phyloP scores from a whole-genome alignment of 208 protist species.

The Kentomonas sorsogonicus region DNA sequence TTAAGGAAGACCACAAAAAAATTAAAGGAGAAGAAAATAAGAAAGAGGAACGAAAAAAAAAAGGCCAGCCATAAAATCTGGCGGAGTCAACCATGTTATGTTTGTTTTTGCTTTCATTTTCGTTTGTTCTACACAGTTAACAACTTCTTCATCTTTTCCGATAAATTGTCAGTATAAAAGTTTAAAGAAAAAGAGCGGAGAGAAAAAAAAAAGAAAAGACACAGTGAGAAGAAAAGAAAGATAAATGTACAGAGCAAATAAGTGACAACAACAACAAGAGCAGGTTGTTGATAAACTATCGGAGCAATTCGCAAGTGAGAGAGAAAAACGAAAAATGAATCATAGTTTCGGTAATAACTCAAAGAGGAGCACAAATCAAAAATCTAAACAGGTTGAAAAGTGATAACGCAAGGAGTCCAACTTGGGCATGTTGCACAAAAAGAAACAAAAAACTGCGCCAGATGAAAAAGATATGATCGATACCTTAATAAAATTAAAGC shows the following conservation, averaged over 20 bases:
- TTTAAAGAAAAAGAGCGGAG: conserved; percentile 4
- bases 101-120: conserved; percentile 7
- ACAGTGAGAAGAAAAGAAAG: neutral
- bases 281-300: conserved; percentile 5
- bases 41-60: conserved; percentile 17
- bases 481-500: too few species aligned
- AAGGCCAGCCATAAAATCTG: neutral
- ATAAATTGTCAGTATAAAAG: too few species aligned
- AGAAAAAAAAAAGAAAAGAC: conserved; percentile 6
- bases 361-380: conserved; percentile 2
- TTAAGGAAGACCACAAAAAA: too few species aligned
- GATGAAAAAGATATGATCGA: conserved; percentile 10
- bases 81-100: neutral
- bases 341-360: neutral
- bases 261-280: too few species aligned
- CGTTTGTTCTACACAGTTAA: neutral
- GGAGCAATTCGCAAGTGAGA: neutral
- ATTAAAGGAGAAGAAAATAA: conserved; percentile 22
- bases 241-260: too few species aligned
- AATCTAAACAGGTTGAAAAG: neutral
- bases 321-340: neutral
- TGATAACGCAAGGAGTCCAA: neutral
- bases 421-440: neutral
- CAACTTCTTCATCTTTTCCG: neutral
- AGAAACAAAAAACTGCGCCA: conserved; percentile 4